Evolutionary conservation across 345 rosid genomes (phyloP), one percentile per base, ranked within the genome.

Genomic region (Angophora floribunda): DNA sequence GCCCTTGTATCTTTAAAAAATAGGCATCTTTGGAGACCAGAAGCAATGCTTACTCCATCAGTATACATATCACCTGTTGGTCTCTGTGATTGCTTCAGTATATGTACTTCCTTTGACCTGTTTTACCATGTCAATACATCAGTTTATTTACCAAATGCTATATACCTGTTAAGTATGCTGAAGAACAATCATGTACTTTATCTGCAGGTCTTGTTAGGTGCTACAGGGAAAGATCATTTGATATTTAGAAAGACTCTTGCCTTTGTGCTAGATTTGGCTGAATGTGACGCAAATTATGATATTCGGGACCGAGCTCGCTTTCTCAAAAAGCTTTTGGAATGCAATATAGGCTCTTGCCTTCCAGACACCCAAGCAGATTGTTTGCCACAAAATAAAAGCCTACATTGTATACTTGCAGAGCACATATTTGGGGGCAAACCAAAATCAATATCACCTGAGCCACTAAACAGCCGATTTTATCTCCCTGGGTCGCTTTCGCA

Each of bases 401-500:
- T 90, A 75, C 89, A 88, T 41, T 86, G 61, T 88, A 85, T 91
- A 55, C 95, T 98, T 89, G 89, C 92, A 61, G 94, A 98, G 92
- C 90, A 88, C 88, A 89, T 97, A 75, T 95, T 96, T 85, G 94
- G 93, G 87, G 92, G 90, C 91, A 92, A 95, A 91, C 85, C 89
- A 89, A 94, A 91, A 84, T 92, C 90, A 53, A 80, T 87, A 24
- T 87, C 95, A 89, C 87, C 89, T 65, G 94, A 89, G 89, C 91
- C 93, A 24, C 59, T 92, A 53, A 93, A 90, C 86, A 87, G 91
- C 89, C 97, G 98, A 50, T 93, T 95, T 90, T 97, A 96, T 93
- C 99, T 98, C 84, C 99, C 99, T 88, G 99, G 99, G 87, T 96
- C 99, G 88, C 97, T 98, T 88, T 98, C 99, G 7, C 99, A 96